These are phyloP conservation scores for Comarum palustre DNA, from an alignment of 306 rosid species.

Conservation along the genomic window DNA sequence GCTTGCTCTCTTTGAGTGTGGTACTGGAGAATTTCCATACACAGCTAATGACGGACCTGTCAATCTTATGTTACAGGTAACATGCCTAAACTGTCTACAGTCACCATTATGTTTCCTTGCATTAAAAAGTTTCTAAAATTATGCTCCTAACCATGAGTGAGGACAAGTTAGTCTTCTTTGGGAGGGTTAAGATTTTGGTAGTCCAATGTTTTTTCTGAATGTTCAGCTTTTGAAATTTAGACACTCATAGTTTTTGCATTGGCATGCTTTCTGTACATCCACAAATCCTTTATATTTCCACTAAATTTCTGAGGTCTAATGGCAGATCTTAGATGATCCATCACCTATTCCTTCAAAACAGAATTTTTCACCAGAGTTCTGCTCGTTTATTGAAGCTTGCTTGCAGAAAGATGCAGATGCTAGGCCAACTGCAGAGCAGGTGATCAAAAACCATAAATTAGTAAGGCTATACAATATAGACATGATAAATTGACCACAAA, in stretches of 20 bases:
- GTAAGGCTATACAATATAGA: conserved; percentile 5
- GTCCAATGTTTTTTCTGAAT: background rate
- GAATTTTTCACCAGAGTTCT: conserved; percentile 82
- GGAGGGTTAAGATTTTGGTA: background rate
- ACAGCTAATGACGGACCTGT: conserved; percentile 90
- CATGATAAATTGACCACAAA: conserved; percentile 12
- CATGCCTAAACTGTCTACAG: conserved; percentile 13
- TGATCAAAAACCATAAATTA: conserved; percentile 30
- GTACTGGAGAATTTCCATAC: conserved; percentile 96
- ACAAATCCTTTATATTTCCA: conserved; percentile 8
- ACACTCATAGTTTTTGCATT: conserved; percentile 6
- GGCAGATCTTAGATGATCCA: conserved; percentile 91
- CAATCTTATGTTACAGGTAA: conserved; percentile 96
- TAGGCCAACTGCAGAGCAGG: conserved; percentile 96
- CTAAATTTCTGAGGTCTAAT: conserved; percentile 25
- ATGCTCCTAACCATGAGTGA: background rate
- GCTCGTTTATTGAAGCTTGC: conserved; percentile 88
- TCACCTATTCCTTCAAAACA: conserved; percentile 83
- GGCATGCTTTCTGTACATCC: conserved; percentile 1
- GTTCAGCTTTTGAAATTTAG: background rate
- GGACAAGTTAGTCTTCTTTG: background rate
- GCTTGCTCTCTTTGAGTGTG: conserved; percentile 93
- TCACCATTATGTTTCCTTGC: background rate
- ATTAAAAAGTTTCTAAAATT: background rate
- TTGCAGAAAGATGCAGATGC: conserved; percentile 79